Base-by-base conservation (phyloP, 1,284 basidiomycete species). In the Microbotryum intermedium region DNA sequence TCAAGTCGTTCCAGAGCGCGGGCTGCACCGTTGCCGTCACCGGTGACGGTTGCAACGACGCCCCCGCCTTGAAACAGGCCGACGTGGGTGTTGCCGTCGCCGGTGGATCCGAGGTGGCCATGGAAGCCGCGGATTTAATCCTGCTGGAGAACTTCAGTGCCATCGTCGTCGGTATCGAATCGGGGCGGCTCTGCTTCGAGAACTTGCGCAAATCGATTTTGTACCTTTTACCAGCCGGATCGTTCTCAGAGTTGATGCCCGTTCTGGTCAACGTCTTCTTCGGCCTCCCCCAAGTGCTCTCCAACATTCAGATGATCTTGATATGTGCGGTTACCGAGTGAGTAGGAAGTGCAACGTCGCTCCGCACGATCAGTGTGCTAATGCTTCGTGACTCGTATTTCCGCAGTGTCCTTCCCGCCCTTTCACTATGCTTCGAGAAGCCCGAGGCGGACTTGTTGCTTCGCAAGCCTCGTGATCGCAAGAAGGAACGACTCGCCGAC, bases 41-140 rank as follows among this genome's bases (percentile, higher is more conserved):
- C 2, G 83, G 85, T 26, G 84, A 87, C 68, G 84, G 84, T 20
- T 83, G 86, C 20, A 86, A 87, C 67, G 84, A 87, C 66, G 82
- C 83, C 0, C 83, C 85, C 1, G 64, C 68, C 0, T 62, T 76
- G 44, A 75, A 74, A 61, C 74, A 74, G 43, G 79, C 79, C 0
- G 73, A 79, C 59, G 73, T 79, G 44, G 78, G 79, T 21, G 77
- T 80, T 23, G 78, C 78, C 2, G 78, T 80, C 70, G 78, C 76
- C 2, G 74, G 73, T 10, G 78, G 78, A 7, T 75, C 73, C 25
- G 77, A 77, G 55, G 75, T 77, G 1, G 75, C 76, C 2, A 74
- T 74, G 59, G 76, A 77, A 58, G 76, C 76, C 20, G 74, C 75
- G 1, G 76, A 76, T 59, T 57, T 77, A 46, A 65, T 77, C 21